Conservation (phyloP, 164 flowering plant species). For the Aristolochia fimbriata region DNA sequence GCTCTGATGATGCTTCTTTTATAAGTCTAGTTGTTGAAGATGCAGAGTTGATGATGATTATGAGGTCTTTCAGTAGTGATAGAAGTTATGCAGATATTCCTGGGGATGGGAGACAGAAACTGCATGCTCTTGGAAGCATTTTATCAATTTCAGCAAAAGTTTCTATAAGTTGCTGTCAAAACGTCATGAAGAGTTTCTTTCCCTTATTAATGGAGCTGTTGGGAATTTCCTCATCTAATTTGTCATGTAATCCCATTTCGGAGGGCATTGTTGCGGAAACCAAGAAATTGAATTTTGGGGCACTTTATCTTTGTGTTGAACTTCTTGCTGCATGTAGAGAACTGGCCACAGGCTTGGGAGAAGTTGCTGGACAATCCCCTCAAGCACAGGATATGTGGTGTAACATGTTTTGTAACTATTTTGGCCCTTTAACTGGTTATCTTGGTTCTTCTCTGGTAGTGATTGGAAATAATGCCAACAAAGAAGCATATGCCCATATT, state of each 20-base stretch:
- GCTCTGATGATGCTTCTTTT: conserved; percentile 22
- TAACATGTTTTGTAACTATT: conserved; percentile 34
- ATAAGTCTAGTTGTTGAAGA: conserved; percentile 44
- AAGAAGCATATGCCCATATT: conserved; percentile 23
- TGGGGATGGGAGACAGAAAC: conserved; percentile 37
- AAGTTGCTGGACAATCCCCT: conserved; percentile 9
- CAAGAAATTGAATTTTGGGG: conserved; percentile 34
- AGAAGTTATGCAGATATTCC: conserved; percentile 26
- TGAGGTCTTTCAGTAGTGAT: conserved; percentile 27
- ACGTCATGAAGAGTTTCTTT: conserved; percentile 34
- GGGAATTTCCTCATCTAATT: conserved; percentile 22
- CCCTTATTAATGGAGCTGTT: conserved; percentile 36
- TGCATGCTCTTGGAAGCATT: conserved; percentile 45
- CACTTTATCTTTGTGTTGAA: conserved; percentile 60
- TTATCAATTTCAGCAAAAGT: conserved; percentile 44
- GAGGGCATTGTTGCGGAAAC: conserved; percentile 7
- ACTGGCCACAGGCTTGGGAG: conserved; percentile 23
- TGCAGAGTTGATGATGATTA: conserved; percentile 36
- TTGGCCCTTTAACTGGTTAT: conserved; percentile 26
- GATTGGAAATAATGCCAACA: conserved; percentile 14
- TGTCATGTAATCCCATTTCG: conserved; percentile 9
- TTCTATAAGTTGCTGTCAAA: conserved; percentile 47
- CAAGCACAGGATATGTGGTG: conserved; percentile 29
- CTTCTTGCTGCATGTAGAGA: conserved; percentile 65
- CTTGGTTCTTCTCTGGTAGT: conserved; percentile 30